phyloP scores from a whole-genome alignment of 2,329 filamentous ascomycete species.

The Curvularia sp. region DNA sequence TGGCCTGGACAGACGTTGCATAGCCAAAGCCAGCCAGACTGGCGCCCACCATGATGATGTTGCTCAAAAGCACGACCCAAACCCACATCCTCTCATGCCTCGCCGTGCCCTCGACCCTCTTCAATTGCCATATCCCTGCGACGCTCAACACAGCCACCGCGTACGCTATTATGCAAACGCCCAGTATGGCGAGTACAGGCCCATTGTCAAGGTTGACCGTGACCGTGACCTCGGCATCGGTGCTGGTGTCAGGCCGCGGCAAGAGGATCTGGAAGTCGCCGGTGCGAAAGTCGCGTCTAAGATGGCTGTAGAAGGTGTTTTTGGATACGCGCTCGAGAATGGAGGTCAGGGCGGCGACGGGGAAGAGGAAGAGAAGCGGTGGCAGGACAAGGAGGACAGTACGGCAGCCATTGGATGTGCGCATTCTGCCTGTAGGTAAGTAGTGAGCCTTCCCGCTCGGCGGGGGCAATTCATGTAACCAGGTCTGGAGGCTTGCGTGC shows the following conservation, averaged over 20 bases:
- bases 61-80: constrained; percentile 33
- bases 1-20: constrained; percentile 28
- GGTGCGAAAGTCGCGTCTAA: constrained; percentile 20
- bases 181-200: constrained; percentile 30
- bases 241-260: constrained; percentile 16
- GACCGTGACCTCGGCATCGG: constrained; percentile 17
- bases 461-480: neutral
- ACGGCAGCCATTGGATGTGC: constrained; percentile 31
- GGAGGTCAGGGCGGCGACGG: constrained; percentile 28
- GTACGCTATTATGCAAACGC: constrained; percentile 26
- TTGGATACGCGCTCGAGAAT: constrained; percentile 40
- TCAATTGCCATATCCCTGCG: constrained; percentile 42
- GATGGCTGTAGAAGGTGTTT: constrained; percentile 22
- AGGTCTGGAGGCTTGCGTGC: neutral
- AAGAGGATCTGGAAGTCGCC: constrained; percentile 24
- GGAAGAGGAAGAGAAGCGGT: constrained; percentile 34
- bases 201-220: constrained; percentile 20
- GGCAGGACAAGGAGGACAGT: constrained; percentile 33
- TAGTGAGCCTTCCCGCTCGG: neutral
- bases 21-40: constrained; percentile 34
- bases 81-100: constrained; percentile 36
- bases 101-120: constrained; percentile 35
- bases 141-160: constrained; percentile 28
- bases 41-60: constrained; percentile 23
- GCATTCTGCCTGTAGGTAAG: constrained; percentile 29